Evolutionary conservation across 768 basidiomycete genomes (phyloP).

Genomic region (Gautieria morchelliformis): DNA sequence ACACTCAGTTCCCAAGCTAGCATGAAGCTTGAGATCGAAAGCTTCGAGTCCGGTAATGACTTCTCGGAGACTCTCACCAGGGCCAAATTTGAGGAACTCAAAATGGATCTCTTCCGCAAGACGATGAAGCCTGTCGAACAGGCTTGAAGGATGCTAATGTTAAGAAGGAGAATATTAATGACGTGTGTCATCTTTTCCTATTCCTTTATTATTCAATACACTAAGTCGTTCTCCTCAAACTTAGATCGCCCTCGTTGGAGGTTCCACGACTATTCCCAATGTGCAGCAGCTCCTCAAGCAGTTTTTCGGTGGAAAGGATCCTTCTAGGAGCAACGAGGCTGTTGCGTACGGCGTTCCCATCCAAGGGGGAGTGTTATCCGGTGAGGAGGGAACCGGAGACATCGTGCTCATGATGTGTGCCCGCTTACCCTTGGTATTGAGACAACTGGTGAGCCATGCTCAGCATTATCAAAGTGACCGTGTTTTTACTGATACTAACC

Average conservation of each 20-base stretch:
- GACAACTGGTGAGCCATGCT: conserved; percentile 51
- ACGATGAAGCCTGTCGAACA: conserved; percentile 99
- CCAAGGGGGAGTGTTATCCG: conserved; percentile 96
- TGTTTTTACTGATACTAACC: neutral
- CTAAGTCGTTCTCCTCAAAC: no score
- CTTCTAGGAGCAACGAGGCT: conserved; percentile 97
- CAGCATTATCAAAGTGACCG: neutral
- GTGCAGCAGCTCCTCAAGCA: conserved; percentile 98
- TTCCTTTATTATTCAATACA: neutral
- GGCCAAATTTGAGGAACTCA: conserved; percentile 98
- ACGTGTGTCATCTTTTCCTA: conserved; percentile 40
- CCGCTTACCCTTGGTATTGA: conserved; percentile 98
- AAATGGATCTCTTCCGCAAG: conserved; percentile 98
- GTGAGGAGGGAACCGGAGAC: conserved; percentile 83
- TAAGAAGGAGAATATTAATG: conserved; percentile 95
- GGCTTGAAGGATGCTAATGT: conserved; percentile 96
- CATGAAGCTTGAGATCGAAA: conserved; percentile 90
- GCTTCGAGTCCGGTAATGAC: conserved; percentile 93
- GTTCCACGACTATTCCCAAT: conserved; percentile 99
- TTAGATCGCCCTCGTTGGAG: conserved; percentile 84
- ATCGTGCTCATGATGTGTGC: conserved; percentile 95
- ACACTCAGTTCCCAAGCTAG: conserved; percentile 85
- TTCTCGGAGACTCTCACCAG: conserved; percentile 95
- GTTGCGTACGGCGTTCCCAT: conserved; percentile 99
- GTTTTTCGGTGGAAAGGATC: conserved; percentile 91